phyloP scores from a whole-genome alignment of 2,329 filamentous ascomycete genomes.

The Aquanectria penicillioides region DNA sequence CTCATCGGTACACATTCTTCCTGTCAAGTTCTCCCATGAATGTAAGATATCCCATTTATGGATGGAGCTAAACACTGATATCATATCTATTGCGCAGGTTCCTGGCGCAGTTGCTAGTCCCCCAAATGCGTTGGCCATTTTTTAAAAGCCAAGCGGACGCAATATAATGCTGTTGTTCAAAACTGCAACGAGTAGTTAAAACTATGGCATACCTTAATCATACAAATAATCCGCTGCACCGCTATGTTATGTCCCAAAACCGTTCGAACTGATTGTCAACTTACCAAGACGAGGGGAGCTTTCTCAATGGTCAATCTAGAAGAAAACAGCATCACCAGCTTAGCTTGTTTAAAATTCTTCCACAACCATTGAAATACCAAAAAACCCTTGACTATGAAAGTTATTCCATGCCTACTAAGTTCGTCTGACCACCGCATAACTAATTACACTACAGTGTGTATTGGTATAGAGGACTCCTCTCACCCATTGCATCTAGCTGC shows the following conservation, averaged over 20 bases:
- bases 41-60: conserved; percentile 4
- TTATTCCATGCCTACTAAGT: too few relatives aligned
- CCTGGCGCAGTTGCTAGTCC: conserved; percentile 30
- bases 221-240: too few relatives aligned
- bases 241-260: too few relatives aligned
- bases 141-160: conserved; percentile 9
- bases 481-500: conserved; percentile 30
- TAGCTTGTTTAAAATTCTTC: too few relatives aligned
- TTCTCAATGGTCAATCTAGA: not conserved
- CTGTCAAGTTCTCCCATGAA: conserved; percentile 58
- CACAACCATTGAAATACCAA: not conserved
- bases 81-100: conserved; percentile 9
- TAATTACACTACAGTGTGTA: conserved; percentile 29
- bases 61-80: not conserved
- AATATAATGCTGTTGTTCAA: not conserved
- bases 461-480: conserved; percentile 28
- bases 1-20: conserved; percentile 59
- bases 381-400: too few relatives aligned
- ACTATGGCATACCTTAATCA: too few relatives aligned
- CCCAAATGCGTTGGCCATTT: conserved; percentile 27
- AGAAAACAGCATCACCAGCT: not conserved
- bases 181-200: too few relatives aligned
- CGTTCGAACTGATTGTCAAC: too few relatives aligned
- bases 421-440: too few relatives aligned
- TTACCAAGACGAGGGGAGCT: too few relatives aligned